Evolutionary conservation across 139 green algal genomes (phyloP), one percentile per base, ranked within the genome.

Genomic region (Nannochloris sp.): DNA sequence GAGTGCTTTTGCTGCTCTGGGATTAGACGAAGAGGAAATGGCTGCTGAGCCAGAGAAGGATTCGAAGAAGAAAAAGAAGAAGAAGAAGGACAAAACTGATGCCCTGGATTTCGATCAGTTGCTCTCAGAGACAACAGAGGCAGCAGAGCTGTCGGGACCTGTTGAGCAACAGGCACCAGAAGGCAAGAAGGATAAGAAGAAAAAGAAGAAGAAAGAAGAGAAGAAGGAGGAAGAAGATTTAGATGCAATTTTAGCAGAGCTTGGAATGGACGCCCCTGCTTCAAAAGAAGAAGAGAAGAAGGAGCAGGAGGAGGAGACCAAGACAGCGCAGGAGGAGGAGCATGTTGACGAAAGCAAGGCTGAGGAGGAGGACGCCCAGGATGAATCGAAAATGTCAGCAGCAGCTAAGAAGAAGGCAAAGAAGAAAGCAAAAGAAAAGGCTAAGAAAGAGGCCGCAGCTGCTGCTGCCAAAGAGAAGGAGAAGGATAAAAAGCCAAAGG

Each of bases 91-190:
- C 57, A 75, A 81, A 74, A 83, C 87, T 55, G 62, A 90, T 44
- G 86, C 83, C 24, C 80, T 79, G 0, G 57, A 90, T 44, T 58
- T 90, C n/a, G 86, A 81, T 16, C 75, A 86, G 72, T 58, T 92
- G n/a, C 34, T 40, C 34, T 83, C 88, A 12, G 81, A 66, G 1
- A 44, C 66, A 40, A 80, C 66, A 62, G 59, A 46, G 9, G 25
- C 21, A 34, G 40, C 44, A 5, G 72, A 57, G 19, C 46, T 31
- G 5, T 49, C 14, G 12, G 8, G 23, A 50, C 29, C 31, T 53
- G n/a, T 57, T 18, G 64, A 64, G 24, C 4, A 53, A 25, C 48
- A 29, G 7, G 37, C 58, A 15, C 48, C 44, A 8, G 44, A 48
- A 7, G 10, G 51, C 18, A 53, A 63, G 2, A 48, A 58, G 58